Percentiles rank a stretch among this genome's conserved stretches.
Evolutionary conservation across 2,329 filamentous ascomycete species (phyloP).

Genomic region (Gaeumannomyces sp.): DNA sequence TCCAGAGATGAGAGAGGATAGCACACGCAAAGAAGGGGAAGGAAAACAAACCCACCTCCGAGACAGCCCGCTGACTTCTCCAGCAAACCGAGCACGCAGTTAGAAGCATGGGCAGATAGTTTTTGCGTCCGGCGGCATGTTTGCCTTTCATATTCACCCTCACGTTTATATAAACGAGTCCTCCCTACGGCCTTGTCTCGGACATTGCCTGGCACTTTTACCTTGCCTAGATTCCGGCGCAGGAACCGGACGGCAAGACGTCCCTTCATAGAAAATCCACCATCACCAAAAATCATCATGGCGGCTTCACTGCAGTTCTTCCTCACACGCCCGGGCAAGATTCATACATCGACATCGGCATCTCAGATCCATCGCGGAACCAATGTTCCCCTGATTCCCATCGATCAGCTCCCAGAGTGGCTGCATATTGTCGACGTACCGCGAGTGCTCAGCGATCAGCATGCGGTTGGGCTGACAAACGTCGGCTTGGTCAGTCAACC

Average conservation of each 20-base stretch:
- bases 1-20: no score
- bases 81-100: background rate
- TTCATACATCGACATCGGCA: background rate
- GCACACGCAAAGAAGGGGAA: no score
- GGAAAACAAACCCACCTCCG: no score
- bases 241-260: background rate
- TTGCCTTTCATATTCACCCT: background rate
- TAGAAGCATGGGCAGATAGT: background rate
- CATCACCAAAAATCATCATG: background rate
- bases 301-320: background rate
- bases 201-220: background rate
- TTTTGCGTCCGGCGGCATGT: background rate
- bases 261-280: background rate
- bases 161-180: background rate
- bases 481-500: constrained; percentile 26
- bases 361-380: constrained; percentile 19
- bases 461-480: constrained; percentile 32
- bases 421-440: constrained; percentile 38
- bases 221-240: no score
- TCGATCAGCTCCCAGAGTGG: constrained; percentile 44
- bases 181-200: background rate
- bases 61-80: background rate
- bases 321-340: background rate
- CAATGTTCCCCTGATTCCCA: constrained; percentile 47
- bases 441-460: constrained; percentile 30